A percentile compares a stretch with the other conserved stretches of the same genome.
phyloP scores from a whole-genome alignment of 139 green algal genomes.

The Chlorella ohadii region DNA sequence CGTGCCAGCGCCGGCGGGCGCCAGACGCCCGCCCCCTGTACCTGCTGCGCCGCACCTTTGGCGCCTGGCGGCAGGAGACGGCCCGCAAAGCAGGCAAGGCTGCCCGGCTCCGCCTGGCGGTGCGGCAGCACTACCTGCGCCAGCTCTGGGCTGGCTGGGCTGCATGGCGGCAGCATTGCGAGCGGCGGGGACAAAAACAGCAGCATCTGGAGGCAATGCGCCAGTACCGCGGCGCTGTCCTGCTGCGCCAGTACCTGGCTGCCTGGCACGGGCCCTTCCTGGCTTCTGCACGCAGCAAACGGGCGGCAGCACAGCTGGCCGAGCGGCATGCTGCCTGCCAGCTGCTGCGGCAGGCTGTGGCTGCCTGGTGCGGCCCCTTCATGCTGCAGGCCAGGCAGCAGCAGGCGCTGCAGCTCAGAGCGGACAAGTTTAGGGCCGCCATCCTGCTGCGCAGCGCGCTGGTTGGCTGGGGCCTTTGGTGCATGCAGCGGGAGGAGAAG shows the following conservation, averaged over 20 bases:
- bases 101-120: not conserved
- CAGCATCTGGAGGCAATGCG: not conserved
- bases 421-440: not conserved
- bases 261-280: not conserved
- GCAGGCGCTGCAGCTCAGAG: not conserved
- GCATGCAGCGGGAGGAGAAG: not conserved
- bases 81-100: not conserved
- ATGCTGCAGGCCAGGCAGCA: not conserved
- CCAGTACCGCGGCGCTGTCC: no score
- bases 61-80: not conserved
- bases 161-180: not conserved
- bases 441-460: not conserved
- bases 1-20: not conserved
- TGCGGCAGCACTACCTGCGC: slow-evolving; percentile 2
- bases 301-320: not conserved
- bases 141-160: not conserved
- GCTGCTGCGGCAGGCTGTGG: not conserved
- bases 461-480: not conserved
- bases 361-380: not conserved
- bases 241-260: not conserved
- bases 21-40: not conserved
- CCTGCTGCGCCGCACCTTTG: not conserved
- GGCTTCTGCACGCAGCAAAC: not conserved
- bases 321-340: not conserved
- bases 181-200: not conserved